Conservation (phyloP, 192 early-diverging fungal genomes). For the Umbelopsis sp. region DNA sequence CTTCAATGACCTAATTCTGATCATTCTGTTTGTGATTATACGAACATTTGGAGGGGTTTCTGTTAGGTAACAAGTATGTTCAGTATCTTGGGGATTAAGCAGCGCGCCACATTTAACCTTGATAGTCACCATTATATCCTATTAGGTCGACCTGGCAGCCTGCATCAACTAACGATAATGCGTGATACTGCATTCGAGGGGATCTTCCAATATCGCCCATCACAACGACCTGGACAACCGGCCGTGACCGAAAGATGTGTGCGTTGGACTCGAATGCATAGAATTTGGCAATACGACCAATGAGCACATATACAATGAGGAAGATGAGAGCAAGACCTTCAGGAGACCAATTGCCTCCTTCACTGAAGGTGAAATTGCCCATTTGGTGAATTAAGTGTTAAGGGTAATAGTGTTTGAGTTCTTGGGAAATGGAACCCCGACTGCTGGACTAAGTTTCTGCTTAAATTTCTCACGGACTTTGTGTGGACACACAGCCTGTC, state of each 20-base stretch:
- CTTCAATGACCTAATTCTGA: slow-evolving; percentile 49
- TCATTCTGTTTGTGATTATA: slow-evolving; percentile 44
- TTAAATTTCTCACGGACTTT: not conserved
- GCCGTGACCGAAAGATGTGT: slow-evolving; percentile 23
- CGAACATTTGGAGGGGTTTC: slow-evolving; percentile 33
- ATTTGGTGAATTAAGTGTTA: not conserved
- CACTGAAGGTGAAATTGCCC: slow-evolving; percentile 13
- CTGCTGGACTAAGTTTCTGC: not conserved
- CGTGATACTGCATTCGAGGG: slow-evolving; percentile 94
- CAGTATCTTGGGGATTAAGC: not conserved
- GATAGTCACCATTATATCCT: slow-evolving; percentile 71
- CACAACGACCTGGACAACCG: slow-evolving; percentile 58
- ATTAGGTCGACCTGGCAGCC: slow-evolving; percentile 80
- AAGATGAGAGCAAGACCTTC: slow-evolving; percentile 25
- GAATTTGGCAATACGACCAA: slow-evolving; percentile 21
- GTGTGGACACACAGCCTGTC: not conserved
- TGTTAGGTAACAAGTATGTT: slow-evolving; percentile 21
- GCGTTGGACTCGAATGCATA: slow-evolving; percentile 22
- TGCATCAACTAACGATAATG: slow-evolving; percentile 66
- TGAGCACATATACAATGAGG: slow-evolving; percentile 20
- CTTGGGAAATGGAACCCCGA: not conserved
- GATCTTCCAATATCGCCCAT: slow-evolving; percentile 85
- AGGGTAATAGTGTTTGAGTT: not conserved
- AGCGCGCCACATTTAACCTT: not conserved
- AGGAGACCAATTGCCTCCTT: slow-evolving; percentile 22